Evolutionary conservation across 148 eudicot genomes (phyloP).

Genomic region (Mesembryanthemum crystallinum): DNA sequence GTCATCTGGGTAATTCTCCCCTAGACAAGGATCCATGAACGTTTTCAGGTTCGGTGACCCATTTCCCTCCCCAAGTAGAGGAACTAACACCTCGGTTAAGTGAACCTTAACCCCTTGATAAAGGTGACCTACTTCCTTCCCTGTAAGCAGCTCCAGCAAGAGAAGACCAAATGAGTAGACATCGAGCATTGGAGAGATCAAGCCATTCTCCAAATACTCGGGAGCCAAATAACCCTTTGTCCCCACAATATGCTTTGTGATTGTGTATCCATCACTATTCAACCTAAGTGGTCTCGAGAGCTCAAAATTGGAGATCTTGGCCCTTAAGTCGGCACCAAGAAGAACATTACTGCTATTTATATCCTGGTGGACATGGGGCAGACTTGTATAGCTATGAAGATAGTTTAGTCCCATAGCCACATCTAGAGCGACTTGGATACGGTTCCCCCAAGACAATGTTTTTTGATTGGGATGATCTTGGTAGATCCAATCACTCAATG

Average conservation of each 20-base stretch:
- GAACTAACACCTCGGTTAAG: conserved; percentile 41
- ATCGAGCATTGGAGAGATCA: conserved; percentile 61
- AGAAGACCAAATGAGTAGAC: conserved; percentile 74
- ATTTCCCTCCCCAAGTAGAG: conserved; percentile 27
- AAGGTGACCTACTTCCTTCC: conserved; percentile 41
- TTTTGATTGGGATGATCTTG: conserved; percentile 16
- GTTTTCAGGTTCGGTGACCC: conserved; percentile 25
- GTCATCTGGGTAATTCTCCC: conserved; percentile 46
- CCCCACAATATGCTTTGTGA: conserved; percentile 38
- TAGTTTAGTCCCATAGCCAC: conserved; percentile 64
- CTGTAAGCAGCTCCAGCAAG: conserved; percentile 59
- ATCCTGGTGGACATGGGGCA: conserved; percentile 68
- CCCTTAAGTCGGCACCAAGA: conserved; percentile 43
- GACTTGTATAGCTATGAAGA: conserved; percentile 58
- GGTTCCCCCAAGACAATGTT: conserved; percentile 42
- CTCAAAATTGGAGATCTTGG: conserved; percentile 63
- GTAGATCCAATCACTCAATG: conserved; percentile 55
- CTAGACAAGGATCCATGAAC: conserved; percentile 50
- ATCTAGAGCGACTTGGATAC: conserved; percentile 59
- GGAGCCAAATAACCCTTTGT: conserved; percentile 66
- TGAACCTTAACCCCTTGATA: conserved; percentile 40
- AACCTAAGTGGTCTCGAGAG: conserved; percentile 40
- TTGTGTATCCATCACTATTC: conserved; percentile 33
- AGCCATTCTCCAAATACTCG: conserved; percentile 57
- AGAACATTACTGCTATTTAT: conserved; percentile 53